A percentile compares a stretch with the other conserved stretches of the same genome.
Conservation (phyloP, 257 asterid species). For the Ophiorrhiza pumila region DNA sequence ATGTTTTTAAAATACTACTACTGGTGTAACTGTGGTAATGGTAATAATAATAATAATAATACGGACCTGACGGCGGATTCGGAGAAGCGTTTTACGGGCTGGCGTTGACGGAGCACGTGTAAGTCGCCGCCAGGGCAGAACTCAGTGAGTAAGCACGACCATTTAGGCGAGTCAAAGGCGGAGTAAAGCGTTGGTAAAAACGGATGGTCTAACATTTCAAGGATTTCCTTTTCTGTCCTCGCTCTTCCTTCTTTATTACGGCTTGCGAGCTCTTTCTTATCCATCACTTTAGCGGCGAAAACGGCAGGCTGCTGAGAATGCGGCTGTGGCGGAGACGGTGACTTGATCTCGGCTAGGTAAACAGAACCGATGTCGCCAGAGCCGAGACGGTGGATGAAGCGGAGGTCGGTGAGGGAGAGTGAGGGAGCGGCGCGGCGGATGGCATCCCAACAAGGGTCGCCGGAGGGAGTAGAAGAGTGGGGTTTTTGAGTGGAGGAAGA, state of each 20-base stretch:
- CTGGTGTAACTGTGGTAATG: background rate
- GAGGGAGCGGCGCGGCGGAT: conserved; percentile 46
- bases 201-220: conserved; percentile 85
- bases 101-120: conserved; percentile 96
- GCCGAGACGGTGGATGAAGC: conserved; percentile 87
- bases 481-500: conserved; percentile 33
- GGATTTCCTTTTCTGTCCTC: conserved; percentile 78
- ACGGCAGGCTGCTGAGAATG: conserved; percentile 26
- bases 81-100: conserved; percentile 81
- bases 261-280: conserved; percentile 65
- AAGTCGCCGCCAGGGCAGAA: conserved; percentile 98
- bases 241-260: conserved; percentile 92
- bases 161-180: conserved; percentile 71
- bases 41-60: background rate
- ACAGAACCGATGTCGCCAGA: conserved; percentile 96
- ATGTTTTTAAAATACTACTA: too few species aligned
- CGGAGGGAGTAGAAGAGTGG: conserved; percentile 52
- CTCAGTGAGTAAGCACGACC: conserved; percentile 87
- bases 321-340: conserved; percentile 26
- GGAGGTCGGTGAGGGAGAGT: conserved; percentile 68
- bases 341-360: conserved; percentile 73
- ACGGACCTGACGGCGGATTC: conserved; percentile 85
- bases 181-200: conserved; percentile 84
- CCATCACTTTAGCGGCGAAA: conserved; percentile 95
- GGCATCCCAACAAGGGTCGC: conserved; percentile 77